Percentiles rank a stretch among this genome's conserved stretches.
These are phyloP conservation scores for Melanomma pulvis-pyrius DNA, from an alignment of 495 filamentous ascomycete genomes.

Conservation along the genomic window DNA sequence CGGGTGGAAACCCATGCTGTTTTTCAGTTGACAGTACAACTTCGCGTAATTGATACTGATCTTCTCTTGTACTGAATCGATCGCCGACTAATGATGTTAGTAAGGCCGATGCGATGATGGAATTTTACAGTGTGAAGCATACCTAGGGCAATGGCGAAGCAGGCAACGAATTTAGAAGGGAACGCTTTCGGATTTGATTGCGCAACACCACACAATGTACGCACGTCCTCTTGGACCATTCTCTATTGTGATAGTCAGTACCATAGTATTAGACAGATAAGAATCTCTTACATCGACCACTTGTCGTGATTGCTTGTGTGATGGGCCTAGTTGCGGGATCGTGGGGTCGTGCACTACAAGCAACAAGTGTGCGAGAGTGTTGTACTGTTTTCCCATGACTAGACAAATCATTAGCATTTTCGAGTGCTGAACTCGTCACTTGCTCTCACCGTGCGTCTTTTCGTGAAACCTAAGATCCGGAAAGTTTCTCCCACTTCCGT, in stretches of 20 bases:
- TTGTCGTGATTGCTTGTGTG: conserved; percentile 27
- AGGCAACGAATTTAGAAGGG: conserved; percentile 30
- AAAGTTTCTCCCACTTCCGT: conserved; percentile 34
- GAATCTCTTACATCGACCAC: conserved; percentile 29
- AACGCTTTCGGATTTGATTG: conserved; percentile 24
- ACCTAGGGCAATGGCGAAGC: conserved; percentile 33
- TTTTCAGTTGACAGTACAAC: conserved; percentile 14
- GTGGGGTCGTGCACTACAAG: conserved; percentile 35
- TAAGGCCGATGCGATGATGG: neutral
- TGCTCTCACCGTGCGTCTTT: conserved; percentile 22
- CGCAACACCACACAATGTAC: conserved; percentile 32
- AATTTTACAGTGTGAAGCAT: neutral
- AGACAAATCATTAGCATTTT: neutral
- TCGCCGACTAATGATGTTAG: conserved; percentile 24
- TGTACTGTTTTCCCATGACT: conserved; percentile 37
- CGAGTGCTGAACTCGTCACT: neutral
- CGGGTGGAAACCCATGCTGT: conserved; percentile 28
- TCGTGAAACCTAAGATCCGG: conserved; percentile 34
- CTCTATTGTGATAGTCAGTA: conserved; percentile 3
- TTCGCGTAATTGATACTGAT: conserved; percentile 22
- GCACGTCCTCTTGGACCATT: conserved; percentile 33
- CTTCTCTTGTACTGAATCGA: conserved; percentile 25
- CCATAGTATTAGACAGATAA: neutral
- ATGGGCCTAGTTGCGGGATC: conserved; percentile 34
- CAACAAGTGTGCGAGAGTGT: conserved; percentile 30